Evolutionary conservation across 2,329 filamentous ascomycete species (phyloP).

Genomic region (Mariannaea elegans): DNA sequence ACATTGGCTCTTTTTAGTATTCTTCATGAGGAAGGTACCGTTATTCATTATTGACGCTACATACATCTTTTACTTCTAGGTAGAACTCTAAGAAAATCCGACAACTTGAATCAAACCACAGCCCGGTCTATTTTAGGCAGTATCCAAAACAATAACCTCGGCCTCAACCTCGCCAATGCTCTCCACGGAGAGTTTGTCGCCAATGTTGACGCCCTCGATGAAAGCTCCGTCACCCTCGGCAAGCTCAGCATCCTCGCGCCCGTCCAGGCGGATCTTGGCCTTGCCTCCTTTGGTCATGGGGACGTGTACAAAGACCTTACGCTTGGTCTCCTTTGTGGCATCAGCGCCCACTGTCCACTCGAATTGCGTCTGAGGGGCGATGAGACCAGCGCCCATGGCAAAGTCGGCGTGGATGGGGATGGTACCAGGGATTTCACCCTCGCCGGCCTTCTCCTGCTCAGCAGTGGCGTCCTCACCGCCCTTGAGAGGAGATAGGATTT

Average conservation of each 20-base stretch:
- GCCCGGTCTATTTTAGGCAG: slow-evolving; percentile 53
- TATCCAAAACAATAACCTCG: slow-evolving; percentile 75
- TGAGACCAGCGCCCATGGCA: slow-evolving; percentile 81
- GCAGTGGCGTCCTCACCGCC: slow-evolving; percentile 69
- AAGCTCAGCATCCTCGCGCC: slow-evolving; percentile 70
- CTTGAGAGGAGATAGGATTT: slow-evolving; percentile 79
- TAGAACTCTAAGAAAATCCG: slow-evolving; percentile 1
- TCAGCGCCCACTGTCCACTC: slow-evolving; percentile 75
- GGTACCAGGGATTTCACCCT: slow-evolving; percentile 68
- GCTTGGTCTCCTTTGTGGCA: slow-evolving; percentile 59
- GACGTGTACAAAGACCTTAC: slow-evolving; percentile 83
- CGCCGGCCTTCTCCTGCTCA: slow-evolving; percentile 70
- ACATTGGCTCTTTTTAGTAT: slow-evolving; percentile 7
- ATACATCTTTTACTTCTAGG: slow-evolving; percentile 12
- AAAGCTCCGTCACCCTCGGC: slow-evolving; percentile 85
- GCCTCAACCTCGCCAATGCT: slow-evolving; percentile 74
- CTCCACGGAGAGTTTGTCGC: slow-evolving; percentile 71
- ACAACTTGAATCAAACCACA: background rate
- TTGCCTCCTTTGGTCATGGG: slow-evolving; percentile 82
- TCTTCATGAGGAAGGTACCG: background rate
- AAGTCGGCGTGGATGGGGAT: slow-evolving; percentile 89
- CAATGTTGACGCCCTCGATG: slow-evolving; percentile 70
- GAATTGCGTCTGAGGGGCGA: slow-evolving; percentile 71
- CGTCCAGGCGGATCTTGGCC: slow-evolving; percentile 74
- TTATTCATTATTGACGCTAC: slow-evolving; percentile 10